Conservation (phyloP, 768 basidiomycete species). For the Mycena latifolia region DNA sequence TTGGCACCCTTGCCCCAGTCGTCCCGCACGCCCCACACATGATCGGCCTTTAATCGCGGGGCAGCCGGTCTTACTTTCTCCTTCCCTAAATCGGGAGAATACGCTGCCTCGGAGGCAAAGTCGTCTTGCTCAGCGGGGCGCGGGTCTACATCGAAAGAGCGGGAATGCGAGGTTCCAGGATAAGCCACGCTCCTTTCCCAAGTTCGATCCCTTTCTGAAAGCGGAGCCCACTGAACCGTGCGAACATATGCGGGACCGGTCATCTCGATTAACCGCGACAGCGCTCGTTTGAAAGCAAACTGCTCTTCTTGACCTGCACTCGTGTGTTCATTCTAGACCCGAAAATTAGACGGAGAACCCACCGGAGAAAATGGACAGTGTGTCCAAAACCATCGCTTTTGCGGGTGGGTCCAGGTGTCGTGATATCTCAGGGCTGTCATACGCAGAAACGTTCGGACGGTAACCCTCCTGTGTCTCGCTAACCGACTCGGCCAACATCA, state of each 20-base stretch:
- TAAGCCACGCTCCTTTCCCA: constrained; percentile 45
- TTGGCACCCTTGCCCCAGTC: constrained; percentile 47
- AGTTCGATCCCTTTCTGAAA: constrained; percentile 44
- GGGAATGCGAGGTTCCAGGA: background rate
- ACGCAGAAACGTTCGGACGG: constrained; percentile 67
- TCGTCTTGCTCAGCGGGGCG: constrained; percentile 19
- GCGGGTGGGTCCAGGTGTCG: constrained; percentile 43
- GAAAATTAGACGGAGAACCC: constrained; percentile 21
- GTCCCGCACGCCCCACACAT: constrained; percentile 55
- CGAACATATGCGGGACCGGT: constrained; percentile 52
- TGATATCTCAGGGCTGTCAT: constrained; percentile 54
- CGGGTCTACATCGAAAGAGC: background rate
- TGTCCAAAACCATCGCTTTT: constrained; percentile 53
- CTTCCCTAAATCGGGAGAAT: constrained; percentile 1
- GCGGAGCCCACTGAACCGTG: constrained; percentile 51
- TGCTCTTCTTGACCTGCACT: constrained; percentile 67
- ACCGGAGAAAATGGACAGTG: constrained; percentile 66
- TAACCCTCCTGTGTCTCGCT: constrained; percentile 62
- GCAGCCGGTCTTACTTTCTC: constrained; percentile 45
- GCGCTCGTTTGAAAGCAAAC: constrained; percentile 72
- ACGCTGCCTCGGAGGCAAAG: constrained; percentile 41
- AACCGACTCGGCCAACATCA: constrained; percentile 60
- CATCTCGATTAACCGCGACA: constrained; percentile 71
- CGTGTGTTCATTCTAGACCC: background rate
- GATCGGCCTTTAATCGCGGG: constrained; percentile 49